Evolutionary conservation across 2,329 filamentous ascomycete genomes (phyloP).

Genomic region (Monosporascus sp.): DNA sequence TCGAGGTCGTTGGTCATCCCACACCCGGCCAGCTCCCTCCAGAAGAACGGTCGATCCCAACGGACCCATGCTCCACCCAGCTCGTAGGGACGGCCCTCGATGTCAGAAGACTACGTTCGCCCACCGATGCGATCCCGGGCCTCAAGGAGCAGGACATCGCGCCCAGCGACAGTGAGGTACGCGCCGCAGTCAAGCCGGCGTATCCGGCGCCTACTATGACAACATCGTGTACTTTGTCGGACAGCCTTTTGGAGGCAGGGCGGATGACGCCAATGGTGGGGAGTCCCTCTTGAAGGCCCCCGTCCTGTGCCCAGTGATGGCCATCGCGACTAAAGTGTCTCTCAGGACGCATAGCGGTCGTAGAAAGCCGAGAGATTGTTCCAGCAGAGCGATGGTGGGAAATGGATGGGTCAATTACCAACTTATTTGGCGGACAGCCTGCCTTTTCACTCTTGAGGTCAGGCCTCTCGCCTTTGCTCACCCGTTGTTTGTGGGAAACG

Average conservation of each 20-base stretch:
- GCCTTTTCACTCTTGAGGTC: too few species aligned
- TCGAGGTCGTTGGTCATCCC: slow-evolving; percentile 35
- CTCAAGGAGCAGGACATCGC: slow-evolving; percentile 38
- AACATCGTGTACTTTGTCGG: slow-evolving; percentile 6
- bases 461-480: too few species aligned
- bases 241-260: not conserved
- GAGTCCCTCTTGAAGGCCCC: slow-evolving; percentile 7
- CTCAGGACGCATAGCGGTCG: too few species aligned
- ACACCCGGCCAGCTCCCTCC: slow-evolving; percentile 41
- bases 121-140: slow-evolving; percentile 43
- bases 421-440: too few species aligned
- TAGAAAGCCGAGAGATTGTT: too few species aligned
- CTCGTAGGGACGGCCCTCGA: slow-evolving; percentile 38
- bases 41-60: slow-evolving; percentile 38
- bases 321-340: slow-evolving; percentile 3
- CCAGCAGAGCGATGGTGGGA: too few species aligned
- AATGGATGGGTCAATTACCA: too few species aligned
- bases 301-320: slow-evolving; percentile 11
- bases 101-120: slow-evolving; percentile 39
- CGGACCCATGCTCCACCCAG: slow-evolving; percentile 46
- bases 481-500: too few species aligned
- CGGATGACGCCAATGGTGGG: slow-evolving; percentile 7
- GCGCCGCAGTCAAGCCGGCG: slow-evolving; percentile 24
- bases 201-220: slow-evolving; percentile 28
- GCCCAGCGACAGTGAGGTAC: slow-evolving; percentile 20